Conservation (phyloP, 108 stramenopile species). For the Skeletonema potamos region DNA sequence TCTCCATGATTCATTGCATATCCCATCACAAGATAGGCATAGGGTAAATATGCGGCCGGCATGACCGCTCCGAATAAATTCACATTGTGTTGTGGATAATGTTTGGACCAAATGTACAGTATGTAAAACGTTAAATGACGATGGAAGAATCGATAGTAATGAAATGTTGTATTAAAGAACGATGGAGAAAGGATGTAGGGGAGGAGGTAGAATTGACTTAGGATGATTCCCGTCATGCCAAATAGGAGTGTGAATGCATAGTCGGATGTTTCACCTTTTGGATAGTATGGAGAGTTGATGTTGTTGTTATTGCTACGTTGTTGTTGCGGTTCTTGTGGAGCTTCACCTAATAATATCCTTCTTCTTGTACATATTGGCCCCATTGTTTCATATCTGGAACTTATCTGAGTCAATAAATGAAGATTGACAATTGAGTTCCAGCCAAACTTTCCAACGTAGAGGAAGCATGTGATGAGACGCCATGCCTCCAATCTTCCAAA, state of each 20-base stretch:
- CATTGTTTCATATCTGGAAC: conserved; percentile 32
- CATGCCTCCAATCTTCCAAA: conserved; percentile 28
- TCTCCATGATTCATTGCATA: conserved; percentile 37
- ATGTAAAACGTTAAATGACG: conserved; percentile 30
- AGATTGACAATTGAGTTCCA: conserved; percentile 20
- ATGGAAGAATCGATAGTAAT: conserved; percentile 22
- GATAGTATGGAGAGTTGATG: conserved; percentile 21
- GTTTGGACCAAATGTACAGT: conserved; percentile 42
- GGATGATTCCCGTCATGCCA: conserved; percentile 25
- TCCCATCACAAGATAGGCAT: conserved; percentile 25
- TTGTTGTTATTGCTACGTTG: not conserved
- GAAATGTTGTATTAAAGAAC: not conserved
- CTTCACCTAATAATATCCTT: no score
- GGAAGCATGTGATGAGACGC: conserved; percentile 37
- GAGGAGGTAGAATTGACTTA: conserved; percentile 16
- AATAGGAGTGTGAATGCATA: conserved; percentile 26
- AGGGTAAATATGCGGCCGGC: conserved; percentile 33
- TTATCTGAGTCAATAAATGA: conserved; percentile 39
- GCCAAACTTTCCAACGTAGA: conserved; percentile 37
- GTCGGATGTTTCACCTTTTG: conserved; percentile 29
- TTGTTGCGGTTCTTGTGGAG: not conserved
- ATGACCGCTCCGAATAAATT: conserved; percentile 29
- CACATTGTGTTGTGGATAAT: conserved; percentile 24
- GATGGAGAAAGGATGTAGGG: conserved; percentile 11
- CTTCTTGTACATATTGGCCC: conserved; percentile 39